Evolutionary conservation across 805 yeast species (phyloP).

Genomic region (Candida glaebosa): DNA sequence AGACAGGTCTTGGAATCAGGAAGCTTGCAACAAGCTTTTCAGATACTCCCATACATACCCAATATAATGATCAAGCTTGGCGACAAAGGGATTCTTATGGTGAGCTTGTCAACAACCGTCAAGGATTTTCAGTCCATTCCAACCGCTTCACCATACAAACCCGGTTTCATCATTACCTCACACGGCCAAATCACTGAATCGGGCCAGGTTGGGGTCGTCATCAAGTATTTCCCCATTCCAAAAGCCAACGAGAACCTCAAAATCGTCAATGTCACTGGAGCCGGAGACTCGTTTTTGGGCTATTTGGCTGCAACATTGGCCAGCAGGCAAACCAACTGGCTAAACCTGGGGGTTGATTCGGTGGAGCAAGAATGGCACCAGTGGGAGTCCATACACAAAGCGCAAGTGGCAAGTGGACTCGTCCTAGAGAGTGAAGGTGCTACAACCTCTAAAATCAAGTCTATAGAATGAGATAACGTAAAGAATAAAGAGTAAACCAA

Average conservation of each 20-base stretch:
- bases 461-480: constrained; percentile 4
- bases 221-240: constrained; percentile 59
- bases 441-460: constrained; percentile 22
- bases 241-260: constrained; percentile 23
- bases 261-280: constrained; percentile 75
- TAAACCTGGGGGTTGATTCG: constrained; percentile 17
- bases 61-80: constrained; percentile 68
- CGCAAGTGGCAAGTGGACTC: constrained; percentile 40
- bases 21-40: constrained; percentile 61
- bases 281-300: constrained; percentile 82
- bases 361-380: constrained; percentile 35
- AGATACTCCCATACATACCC: constrained; percentile 72
- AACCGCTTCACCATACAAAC: constrained; percentile 26
- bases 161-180: constrained; percentile 20
- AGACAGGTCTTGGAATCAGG: constrained; percentile 37
- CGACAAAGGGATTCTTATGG: constrained; percentile 50
- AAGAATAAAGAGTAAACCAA: no score
- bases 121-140: constrained; percentile 30
- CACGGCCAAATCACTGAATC: constrained; percentile 12
- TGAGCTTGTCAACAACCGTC: constrained; percentile 32
- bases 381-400: constrained; percentile 33
- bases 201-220: constrained; percentile 46
- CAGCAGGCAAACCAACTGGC: constrained; percentile 23
- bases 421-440: constrained; percentile 19
- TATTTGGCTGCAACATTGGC: constrained; percentile 41